Evolutionary conservation across 2,329 filamentous ascomycete genomes (phyloP).

Genomic region (Daldinia sp.): DNA sequence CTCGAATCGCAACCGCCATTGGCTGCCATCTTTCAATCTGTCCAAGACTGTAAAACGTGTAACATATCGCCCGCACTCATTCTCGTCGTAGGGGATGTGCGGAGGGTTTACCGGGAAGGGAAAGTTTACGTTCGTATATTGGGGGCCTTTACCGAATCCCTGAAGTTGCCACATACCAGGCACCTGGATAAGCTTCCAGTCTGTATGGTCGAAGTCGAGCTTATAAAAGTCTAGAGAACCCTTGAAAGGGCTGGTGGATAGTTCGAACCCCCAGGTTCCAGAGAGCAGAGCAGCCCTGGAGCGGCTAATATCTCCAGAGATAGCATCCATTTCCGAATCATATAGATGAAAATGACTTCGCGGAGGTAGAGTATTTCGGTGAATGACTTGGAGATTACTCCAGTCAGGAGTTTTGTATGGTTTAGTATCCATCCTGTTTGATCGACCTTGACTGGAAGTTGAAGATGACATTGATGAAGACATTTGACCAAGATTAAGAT

Average conservation of each 20-base stretch:
- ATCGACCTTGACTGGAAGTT: neutral
- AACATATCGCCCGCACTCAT: slow-evolving; percentile 71
- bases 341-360: slow-evolving; percentile 66
- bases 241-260: slow-evolving; percentile 55
- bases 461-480: neutral
- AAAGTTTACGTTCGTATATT: slow-evolving; percentile 70
- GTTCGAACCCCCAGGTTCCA: slow-evolving; percentile 63
- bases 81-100: slow-evolving; percentile 68
- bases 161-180: slow-evolving; percentile 74
- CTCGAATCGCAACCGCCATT: slow-evolving; percentile 75
- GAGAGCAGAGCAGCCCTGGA: slow-evolving; percentile 57
- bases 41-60: slow-evolving; percentile 62
- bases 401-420: slow-evolving; percentile 60
- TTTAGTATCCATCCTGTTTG: slow-evolving; percentile 34
- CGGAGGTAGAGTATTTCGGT: slow-evolving; percentile 65
- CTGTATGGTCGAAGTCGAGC: slow-evolving; percentile 47
- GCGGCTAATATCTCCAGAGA: slow-evolving; percentile 51
- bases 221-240: slow-evolving; percentile 54
- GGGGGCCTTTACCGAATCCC: slow-evolving; percentile 66
- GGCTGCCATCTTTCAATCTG: slow-evolving; percentile 54
- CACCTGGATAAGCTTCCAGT: slow-evolving; percentile 62
- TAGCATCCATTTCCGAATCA: slow-evolving; percentile 56
- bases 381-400: slow-evolving; percentile 67
- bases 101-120: slow-evolving; percentile 73
- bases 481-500: neutral